Base-by-base conservation (phyloP, 768 basidiomycete genomes). In the Termitomyces sp. region DNA sequence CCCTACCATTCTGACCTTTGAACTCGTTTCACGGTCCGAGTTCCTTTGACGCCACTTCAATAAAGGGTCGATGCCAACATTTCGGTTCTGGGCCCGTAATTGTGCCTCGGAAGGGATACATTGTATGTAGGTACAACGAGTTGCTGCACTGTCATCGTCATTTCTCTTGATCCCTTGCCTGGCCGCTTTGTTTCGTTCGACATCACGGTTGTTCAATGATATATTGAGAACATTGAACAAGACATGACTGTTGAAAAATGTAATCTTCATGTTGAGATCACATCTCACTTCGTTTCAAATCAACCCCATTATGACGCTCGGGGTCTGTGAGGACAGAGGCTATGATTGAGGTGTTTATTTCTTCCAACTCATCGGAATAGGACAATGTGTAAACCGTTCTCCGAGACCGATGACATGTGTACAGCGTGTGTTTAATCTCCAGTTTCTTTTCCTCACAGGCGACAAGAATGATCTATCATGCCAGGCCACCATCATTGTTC, bases 41-140 rank as follows among this genome's bases (percentile, higher is more conserved):
- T 14, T 54, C 18, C 47, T 38, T 30, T 28, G 32, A 40, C 43
- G 51, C 52, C 52, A 40, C 46, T 24, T 49, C n/a, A 5, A 61
- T 52, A 49, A 57, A 57, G 56, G 45, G 52, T 54, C 56, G 54
- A 55, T 59, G 53, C 32, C 53, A 45, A 38, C 33, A 53, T 53
- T 20, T 46, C 32, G 33, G 32, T 45, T 49, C 12, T 45, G 20
- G 14, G n/a, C 40, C 54, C 32, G 16, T 16, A 28, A 30, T 40
- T 53, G 52, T 28, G 28, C 52, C 26, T 36, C 36, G 26, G 24
- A 26, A 40, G n/a, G 36, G 13, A 42, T 50, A 16, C 20, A 14
- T 52, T 40, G 51, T 28, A 33, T n/a, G 16, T 18, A 24, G 8
- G 38, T 38, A 51, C 33, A 12, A 24, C 24, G 26, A 38, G 24